These are phyloP conservation scores for Sporothrix sp. DNA, from an alignment of 2,329 filamentous ascomycete genomes.

Conservation along the genomic window DNA sequence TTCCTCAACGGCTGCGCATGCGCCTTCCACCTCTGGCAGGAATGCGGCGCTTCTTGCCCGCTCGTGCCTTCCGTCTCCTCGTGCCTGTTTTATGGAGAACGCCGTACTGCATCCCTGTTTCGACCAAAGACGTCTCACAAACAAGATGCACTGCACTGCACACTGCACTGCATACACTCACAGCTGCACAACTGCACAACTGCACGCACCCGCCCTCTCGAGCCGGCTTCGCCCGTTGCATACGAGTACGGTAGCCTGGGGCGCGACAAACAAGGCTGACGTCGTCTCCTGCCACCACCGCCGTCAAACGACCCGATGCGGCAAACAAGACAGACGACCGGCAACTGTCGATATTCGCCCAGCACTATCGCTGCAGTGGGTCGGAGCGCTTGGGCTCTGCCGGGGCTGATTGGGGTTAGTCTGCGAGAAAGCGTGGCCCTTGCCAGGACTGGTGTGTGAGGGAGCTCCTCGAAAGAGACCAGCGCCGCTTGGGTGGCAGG, in stretches of 20 bases:
- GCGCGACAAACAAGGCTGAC: no score
- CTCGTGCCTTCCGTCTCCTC: neutral
- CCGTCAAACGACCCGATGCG: no score
- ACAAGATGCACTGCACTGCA: neutral
- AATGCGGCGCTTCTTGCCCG: no score
- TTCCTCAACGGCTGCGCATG: no score
- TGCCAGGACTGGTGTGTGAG: neutral
- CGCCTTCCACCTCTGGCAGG: no score
- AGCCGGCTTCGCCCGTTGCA: neutral
- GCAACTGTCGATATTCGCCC: no score
- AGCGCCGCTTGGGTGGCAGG: no score
- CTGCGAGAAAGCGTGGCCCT: neutral
- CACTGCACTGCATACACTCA: neutral
- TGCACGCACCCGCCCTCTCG: neutral
- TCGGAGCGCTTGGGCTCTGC: constrained; percentile 2
- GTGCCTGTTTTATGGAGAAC: neutral
- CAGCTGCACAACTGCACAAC: neutral
- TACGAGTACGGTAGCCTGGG: no score
- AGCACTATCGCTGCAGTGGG: constrained; percentile 11
- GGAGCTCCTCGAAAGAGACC: neutral
- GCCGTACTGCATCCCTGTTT: neutral
- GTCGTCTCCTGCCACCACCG: no score
- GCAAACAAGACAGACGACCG: constrained; percentile 1
- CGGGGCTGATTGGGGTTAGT: neutral
- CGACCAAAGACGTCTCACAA: neutral